Evolutionary conservation across 495 filamentous ascomycete species (phyloP), one percentile per base, ranked within the genome.

Genomic region (Sordaria brevicollis): DNA sequence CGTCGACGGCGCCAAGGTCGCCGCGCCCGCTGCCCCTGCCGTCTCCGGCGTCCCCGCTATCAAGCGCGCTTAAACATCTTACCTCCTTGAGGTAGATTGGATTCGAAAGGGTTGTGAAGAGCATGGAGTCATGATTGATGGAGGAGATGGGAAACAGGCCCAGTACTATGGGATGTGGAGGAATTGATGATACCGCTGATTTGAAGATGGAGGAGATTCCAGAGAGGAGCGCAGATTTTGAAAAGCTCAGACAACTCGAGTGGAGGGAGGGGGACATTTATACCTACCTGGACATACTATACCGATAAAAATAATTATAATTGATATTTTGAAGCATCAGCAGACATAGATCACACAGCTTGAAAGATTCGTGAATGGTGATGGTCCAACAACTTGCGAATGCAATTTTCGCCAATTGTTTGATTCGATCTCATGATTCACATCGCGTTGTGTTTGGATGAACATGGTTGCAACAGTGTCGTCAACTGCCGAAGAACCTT

Each of bases 1-100:
- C 35, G 5, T 36, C 35, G 35, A 36, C 11, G 35, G 35, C 35
- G 7, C 35, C 35, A 36, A 36, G 35, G 35, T 10, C 7, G 35
- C 11, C 96, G 73, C 88, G 89, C 29, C 93, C 92, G 78, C 92
- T 85, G 35, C 1, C 35, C 11, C 10, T 66, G 4, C 34, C 25
- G 34, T n/a, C 37, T 39, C 37, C 37, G 38, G 4, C 6, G 25
- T 62, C 49, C 25, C 25, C 25, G 49, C 5, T 7, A 38, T 25
- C 7, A 25, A 37, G 54, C 25, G 36, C 13, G 37, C 4, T n/a
- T 37, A 11, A 34, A 35, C 69, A 19, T 69, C 19, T 15, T 3
- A 54, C 5, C 7, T 36, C 4, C 17, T n/a, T 17, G 5, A 33
- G 4, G 10, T 4, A 11, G 7, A 29, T 57, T n/a, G n/a, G n/a